Conservation (phyloP, 2,329 filamentous ascomycete species). For the Diplodia scrobiculata region DNA sequence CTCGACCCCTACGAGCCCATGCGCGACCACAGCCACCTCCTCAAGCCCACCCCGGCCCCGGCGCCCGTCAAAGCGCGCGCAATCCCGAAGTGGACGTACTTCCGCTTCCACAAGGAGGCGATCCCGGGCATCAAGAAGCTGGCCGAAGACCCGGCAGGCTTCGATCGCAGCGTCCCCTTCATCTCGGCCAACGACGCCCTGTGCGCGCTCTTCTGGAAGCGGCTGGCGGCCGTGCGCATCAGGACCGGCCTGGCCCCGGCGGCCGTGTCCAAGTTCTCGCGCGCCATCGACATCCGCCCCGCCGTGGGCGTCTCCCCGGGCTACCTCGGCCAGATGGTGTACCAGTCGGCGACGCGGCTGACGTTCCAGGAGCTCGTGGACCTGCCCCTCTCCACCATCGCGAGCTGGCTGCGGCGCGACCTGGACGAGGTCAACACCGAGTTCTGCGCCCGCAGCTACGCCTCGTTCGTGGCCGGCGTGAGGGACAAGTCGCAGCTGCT, state of each 20-base stretch:
- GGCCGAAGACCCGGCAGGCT: slow-evolving; percentile 32
- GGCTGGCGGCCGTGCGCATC: slow-evolving; percentile 36
- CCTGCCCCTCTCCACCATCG: slow-evolving; percentile 31
- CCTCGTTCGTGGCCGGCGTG: slow-evolving; percentile 37
- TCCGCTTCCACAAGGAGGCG: no score
- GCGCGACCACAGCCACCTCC: no score
- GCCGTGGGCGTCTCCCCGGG: slow-evolving; percentile 34
- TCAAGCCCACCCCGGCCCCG: no score
- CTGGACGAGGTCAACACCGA: slow-evolving; percentile 33
- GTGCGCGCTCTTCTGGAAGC: slow-evolving; percentile 43
- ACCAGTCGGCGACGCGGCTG: slow-evolving; percentile 33
- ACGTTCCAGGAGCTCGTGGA: slow-evolving; percentile 34
- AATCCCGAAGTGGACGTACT: slow-evolving; percentile 30
- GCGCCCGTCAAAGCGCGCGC: no score
- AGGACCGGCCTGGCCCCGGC: slow-evolving; percentile 29
- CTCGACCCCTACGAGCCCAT: no score
- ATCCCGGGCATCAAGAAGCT: background rate
- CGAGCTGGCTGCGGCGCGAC: slow-evolving; percentile 34
- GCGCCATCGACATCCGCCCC: slow-evolving; percentile 36
- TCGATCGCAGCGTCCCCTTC: slow-evolving; percentile 31
- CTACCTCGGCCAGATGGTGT: slow-evolving; percentile 40
- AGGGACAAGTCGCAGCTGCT: slow-evolving; percentile 28
- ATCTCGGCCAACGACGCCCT: slow-evolving; percentile 41
- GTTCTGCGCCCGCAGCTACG: slow-evolving; percentile 38
- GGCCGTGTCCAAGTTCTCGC: slow-evolving; percentile 25